Base-by-base conservation (phyloP, 139 green algal genomes). In the Chlamydomonas schloesseri region DNA sequence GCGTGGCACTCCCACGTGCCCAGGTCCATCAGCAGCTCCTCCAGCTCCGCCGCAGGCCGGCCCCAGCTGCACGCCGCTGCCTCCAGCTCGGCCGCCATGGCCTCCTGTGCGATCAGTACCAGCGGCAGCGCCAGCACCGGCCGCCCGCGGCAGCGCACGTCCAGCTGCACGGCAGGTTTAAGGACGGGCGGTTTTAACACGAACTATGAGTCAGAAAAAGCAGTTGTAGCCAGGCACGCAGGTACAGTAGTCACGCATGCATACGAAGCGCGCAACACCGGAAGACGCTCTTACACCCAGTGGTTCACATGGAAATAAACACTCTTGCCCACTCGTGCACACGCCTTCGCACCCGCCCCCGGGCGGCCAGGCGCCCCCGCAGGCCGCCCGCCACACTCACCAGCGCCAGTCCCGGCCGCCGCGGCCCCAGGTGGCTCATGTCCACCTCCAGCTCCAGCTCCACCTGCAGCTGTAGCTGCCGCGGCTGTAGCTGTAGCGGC, bases 21-120 rank as follows among this genome's bases (percentile, higher is more conserved):
- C 23, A 64, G n/a, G 64, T 84, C 78, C 64, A 84, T n/a, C 46
- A 84, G 78, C 37, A 84, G 46, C 42, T 75, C 64, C 55, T 84
- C 78, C 78, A 84, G 78, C 64, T 84, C 78, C 20, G 18, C n/a
- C 17, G 31, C 29, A 6, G 42, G 20, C 9, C 64, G 28, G 29
- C 42, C 23, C 78, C 78, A 84, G 46, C 9, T 8, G 9, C 42
- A 2, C 6, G 21, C 46, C 11, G 78, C 78, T 6, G n/a, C n/a
- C 29, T 34, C 28, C 62, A 84, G 78, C 78, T 84, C 78, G 14
- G 42, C 31, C n/a, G 46, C 78, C 13, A 84, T 65, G 17, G n/a
- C 46, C 17, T 65, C 26, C 0, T 75, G 26, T 5, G 42, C 23
- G 8, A 46, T 74, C 15, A 84, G 21, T n/a, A 84, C 46, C 76